Base-by-base conservation (phyloP, 177 flowering plant genomes). In the Vitis hybrid region DNA sequence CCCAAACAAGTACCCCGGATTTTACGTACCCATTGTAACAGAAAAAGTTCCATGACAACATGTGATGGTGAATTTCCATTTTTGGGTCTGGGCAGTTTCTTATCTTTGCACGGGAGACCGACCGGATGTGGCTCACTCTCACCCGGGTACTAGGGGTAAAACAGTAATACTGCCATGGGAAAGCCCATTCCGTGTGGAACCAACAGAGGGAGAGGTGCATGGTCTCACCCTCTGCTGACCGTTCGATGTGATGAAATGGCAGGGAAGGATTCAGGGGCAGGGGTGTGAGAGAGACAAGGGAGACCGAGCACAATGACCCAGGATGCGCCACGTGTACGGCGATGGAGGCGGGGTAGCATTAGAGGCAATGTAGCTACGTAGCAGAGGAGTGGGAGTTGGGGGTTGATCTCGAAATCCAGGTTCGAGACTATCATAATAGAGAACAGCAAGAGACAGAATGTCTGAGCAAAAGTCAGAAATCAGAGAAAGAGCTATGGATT, bases 381-480 rank as follows among this genome's bases (percentile, higher is more conserved):
- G n/a, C 19, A 22, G 15, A 61, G 0, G 18, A 31, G 11, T 15
- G 48, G 34, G n/a, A 0, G 19, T 14, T 61, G 20, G 45, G 45
- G 45, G 45, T 5, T 10, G 34, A 13, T n/a, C 19, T 18, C 18
- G n/a, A 65, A 45, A 54, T 68, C 45, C 50, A 74, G 20, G 54
- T 22, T 66, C 74, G 61, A 66, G 66, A 66, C 59, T 16, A 56
- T 64, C 57, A 45, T 50, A 59, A 66, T 52, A 51, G 65, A 65
- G 54, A 68, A 74, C 73, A 65, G 70, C 65, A 69, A 61, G 69
- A 59, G 72, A 74, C 77, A 74, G 73, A 74, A 74, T 66, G 67
- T 60, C 73, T 69, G 77, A 60, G 39, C 49, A 65, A 74, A 26
- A 60, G 48, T 58, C 68, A 59, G 69, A 59, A 2, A 13, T 10